These are phyloP conservation scores for Aspergillus sclerotioniger DNA, from an alignment of 495 filamentous ascomycete species.

Conservation along the genomic window DNA sequence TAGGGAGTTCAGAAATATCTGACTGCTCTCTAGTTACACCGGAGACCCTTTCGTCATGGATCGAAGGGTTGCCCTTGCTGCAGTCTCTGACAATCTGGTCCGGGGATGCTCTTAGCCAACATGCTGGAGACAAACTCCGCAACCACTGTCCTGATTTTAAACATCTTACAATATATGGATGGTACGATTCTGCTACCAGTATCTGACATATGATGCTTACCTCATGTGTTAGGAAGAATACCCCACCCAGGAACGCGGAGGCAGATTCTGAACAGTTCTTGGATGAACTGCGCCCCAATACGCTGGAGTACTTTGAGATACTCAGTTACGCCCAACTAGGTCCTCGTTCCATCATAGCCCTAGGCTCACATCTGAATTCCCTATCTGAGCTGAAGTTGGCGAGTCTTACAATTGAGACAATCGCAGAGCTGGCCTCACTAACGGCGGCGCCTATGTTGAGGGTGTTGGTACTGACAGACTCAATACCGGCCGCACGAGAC, in stretches of 20 bases:
- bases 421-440: conserved; percentile 38
- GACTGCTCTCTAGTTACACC: conserved; percentile 32
- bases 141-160: conserved; percentile 60
- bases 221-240: conserved; percentile 8
- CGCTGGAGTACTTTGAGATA: conserved; percentile 58
- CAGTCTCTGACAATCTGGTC: conserved; percentile 54
- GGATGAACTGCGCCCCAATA: conserved; percentile 52
- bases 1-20: neutral
- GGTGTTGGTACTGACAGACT: conserved; percentile 51
- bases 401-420: conserved; percentile 45
- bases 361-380: conserved; percentile 57
- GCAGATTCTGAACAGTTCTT: conserved; percentile 58
- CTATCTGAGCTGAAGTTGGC: conserved; percentile 55
- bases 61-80: conserved; percentile 42
- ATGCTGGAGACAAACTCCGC: conserved; percentile 51
- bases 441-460: conserved; percentile 51
- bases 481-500: conserved; percentile 11
- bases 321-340: conserved; percentile 51
- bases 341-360: conserved; percentile 52
- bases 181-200: conserved; percentile 28
- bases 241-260: conserved; percentile 39
- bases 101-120: conserved; percentile 54
- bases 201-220: neutral
- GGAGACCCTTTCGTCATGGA: conserved; percentile 43
- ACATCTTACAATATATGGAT: conserved; percentile 55